phyloP scores from a whole-genome alignment of 2,329 filamentous ascomycete species.

The Aureobasidium zeae region DNA sequence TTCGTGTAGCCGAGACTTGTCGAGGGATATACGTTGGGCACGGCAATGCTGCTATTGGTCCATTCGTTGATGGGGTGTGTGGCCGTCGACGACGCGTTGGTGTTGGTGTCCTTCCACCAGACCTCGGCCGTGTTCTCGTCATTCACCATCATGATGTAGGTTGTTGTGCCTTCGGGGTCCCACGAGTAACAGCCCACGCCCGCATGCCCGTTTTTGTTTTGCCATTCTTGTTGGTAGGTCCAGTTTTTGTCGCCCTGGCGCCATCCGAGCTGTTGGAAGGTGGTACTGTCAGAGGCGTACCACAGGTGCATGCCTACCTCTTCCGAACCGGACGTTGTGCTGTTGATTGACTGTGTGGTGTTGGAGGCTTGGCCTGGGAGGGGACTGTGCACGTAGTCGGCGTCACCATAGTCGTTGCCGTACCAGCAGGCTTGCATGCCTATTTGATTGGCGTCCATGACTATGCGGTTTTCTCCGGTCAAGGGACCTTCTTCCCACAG shows the following conservation, averaged over 20 bases:
- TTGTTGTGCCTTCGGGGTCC: slow-evolving; percentile 31
- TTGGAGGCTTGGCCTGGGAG: slow-evolving; percentile 19
- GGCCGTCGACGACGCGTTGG: slow-evolving; percentile 23
- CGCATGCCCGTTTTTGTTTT: slow-evolving; percentile 34
- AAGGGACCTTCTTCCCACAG: slow-evolving; percentile 34
- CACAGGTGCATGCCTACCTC: slow-evolving; percentile 37
- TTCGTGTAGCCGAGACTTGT: slow-evolving; percentile 36
- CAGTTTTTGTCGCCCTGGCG: slow-evolving; percentile 31
- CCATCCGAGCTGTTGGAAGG: slow-evolving; percentile 36
- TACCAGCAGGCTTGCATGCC: slow-evolving; percentile 34
- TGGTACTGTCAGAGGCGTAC: slow-evolving; percentile 33
- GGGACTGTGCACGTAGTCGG: slow-evolving; percentile 33
- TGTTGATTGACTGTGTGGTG: slow-evolving; percentile 21
- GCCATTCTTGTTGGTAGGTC: slow-evolving; percentile 31
- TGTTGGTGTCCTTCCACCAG: slow-evolving; percentile 38
- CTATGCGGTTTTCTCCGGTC: slow-evolving; percentile 25
- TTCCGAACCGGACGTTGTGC: slow-evolving; percentile 23
- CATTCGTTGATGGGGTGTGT: slow-evolving; percentile 35
- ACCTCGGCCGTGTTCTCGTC: slow-evolving; percentile 32
- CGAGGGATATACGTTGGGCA: slow-evolving; percentile 31
- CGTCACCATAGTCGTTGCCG: slow-evolving; percentile 30
- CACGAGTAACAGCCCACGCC: slow-evolving; percentile 38
- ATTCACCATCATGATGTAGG: slow-evolving; percentile 38
- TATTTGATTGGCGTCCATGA: slow-evolving; percentile 26
- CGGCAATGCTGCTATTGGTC: slow-evolving; percentile 26